Evolutionary conservation across 1,284 basidiomycete species (phyloP).

Genomic region (Boletellus sp.): DNA sequence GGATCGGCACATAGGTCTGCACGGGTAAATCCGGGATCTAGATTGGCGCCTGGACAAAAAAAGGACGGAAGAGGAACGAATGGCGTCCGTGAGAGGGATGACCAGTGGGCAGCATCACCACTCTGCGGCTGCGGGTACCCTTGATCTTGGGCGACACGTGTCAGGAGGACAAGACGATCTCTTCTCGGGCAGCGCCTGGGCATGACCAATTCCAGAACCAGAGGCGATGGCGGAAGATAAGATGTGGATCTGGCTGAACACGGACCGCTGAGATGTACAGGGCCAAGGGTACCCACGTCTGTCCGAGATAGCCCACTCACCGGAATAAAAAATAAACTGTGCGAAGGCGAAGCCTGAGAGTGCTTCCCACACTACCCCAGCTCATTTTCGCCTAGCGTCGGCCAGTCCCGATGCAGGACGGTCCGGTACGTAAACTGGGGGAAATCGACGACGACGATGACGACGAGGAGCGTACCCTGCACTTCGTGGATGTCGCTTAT

Average conservation of each 20-base stretch:
- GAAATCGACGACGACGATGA: background rate
- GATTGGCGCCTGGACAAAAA: background rate
- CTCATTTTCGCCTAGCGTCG: too few relatives aligned
- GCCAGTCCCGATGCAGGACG: background rate
- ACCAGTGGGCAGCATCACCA: background rate
- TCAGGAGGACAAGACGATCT: constrained; percentile 8
- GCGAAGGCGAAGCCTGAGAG: too few relatives aligned
- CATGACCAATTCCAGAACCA: constrained; percentile 21
- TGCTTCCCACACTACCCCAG: background rate
- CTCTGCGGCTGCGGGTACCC: constrained; percentile 19
- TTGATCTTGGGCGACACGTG: constrained; percentile 26
- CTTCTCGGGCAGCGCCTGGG: constrained; percentile 2
- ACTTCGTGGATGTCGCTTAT: background rate
- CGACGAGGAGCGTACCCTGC: too few relatives aligned
- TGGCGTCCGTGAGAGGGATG: background rate
- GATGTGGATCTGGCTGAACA: constrained; percentile 22
- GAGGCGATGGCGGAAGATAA: constrained; percentile 15
- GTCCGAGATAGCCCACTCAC: background rate
- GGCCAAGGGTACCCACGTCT: constrained; percentile 21
- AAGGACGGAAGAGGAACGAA: background rate
- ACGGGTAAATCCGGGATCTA: background rate
- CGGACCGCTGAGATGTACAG: background rate
- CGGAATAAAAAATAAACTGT: background rate
- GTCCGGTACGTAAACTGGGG: constrained; percentile 3
- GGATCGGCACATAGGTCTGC: background rate